These are phyloP conservation scores for Salix udensis DNA, from an alignment of 345 rosid genomes.

Conservation along the genomic window DNA sequence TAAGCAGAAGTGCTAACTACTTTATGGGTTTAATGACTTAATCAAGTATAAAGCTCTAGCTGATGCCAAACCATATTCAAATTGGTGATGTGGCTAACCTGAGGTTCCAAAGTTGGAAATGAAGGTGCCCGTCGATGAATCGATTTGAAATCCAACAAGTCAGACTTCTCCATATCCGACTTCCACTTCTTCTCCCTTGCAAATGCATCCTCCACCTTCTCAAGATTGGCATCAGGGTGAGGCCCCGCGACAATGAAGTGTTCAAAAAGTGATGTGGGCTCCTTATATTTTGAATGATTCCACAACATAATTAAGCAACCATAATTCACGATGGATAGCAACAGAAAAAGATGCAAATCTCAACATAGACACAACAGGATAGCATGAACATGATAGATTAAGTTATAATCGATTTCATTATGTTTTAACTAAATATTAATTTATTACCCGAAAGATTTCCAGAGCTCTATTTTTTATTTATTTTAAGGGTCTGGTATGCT, in stretches of 20 bases:
- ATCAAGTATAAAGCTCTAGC: conserved; percentile 4
- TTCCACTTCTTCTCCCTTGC: conserved; percentile 82
- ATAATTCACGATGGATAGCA: not conserved
- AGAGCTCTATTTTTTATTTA: too few species aligned
- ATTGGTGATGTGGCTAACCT: conserved; percentile 46
- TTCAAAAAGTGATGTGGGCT: conserved; percentile 79
- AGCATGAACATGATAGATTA: too few species aligned
- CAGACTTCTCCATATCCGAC: conserved; percentile 54
- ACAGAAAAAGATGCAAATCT: not conserved
- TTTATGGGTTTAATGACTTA: not conserved
- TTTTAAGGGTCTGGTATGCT: too few species aligned
- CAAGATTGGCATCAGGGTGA: conserved; percentile 74
- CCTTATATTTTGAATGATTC: conserved; percentile 64
- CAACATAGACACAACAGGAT: too few species aligned
- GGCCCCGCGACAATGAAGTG: conserved; percentile 85
- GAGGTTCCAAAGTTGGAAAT: conserved; percentile 74
- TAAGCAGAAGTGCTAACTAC: not conserved
- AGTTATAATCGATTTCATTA: too few species aligned
- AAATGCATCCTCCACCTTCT: conserved; percentile 74
- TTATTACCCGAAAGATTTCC: too few species aligned
- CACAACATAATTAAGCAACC: conserved; percentile 28
- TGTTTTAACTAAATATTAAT: too few species aligned
- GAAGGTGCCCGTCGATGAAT: conserved; percentile 59
- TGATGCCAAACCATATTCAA: not conserved
- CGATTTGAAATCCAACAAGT: conserved; percentile 42